phyloP scores from a whole-genome alignment of 192 early-diverging fungal species.

The Coemansia aciculifera region DNA sequence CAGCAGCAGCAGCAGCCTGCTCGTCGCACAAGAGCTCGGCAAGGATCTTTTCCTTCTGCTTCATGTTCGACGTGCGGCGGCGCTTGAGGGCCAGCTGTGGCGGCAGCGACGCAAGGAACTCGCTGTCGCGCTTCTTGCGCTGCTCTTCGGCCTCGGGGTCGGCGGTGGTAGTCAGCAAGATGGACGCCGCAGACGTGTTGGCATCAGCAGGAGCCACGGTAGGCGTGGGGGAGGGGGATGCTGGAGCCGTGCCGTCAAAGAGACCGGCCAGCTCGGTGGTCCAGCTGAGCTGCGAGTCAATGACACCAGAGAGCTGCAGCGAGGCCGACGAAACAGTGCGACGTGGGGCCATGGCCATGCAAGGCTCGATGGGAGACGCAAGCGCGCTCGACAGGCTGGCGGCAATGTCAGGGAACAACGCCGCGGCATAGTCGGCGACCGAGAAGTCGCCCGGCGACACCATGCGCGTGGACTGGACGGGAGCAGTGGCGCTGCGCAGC shows the following conservation, averaged over 20 bases:
- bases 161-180: neutral
- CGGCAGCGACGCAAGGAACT: slow-evolving; percentile 55
- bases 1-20: slow-evolving; percentile 4
- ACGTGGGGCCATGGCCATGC: slow-evolving; percentile 9
- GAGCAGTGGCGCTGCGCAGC: slow-evolving; percentile 20
- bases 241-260: slow-evolving; percentile 13
- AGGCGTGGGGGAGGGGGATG: neutral
- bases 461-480: slow-evolving; percentile 13
- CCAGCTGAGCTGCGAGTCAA: slow-evolving; percentile 10
- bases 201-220: slow-evolving; percentile 11
- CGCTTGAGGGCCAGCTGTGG: slow-evolving; percentile 58
- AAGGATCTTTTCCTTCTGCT: slow-evolving; percentile 57
- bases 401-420: slow-evolving; percentile 44
- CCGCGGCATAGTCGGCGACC: slow-evolving; percentile 48
- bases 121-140: slow-evolving; percentile 55
- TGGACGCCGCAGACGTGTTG: neutral
- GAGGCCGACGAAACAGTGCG: slow-evolving; percentile 23
- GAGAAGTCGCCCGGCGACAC: slow-evolving; percentile 16
- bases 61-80: slow-evolving; percentile 54
- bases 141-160: slow-evolving; percentile 33
- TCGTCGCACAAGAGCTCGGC: slow-evolving; percentile 40
- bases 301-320: slow-evolving; percentile 18
- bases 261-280: slow-evolving; percentile 28
- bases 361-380: slow-evolving; percentile 13
- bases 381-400: slow-evolving; percentile 24